Evolutionary conservation across 768 basidiomycete genomes (phyloP).

Genomic region (Leccinellum albellum): DNA sequence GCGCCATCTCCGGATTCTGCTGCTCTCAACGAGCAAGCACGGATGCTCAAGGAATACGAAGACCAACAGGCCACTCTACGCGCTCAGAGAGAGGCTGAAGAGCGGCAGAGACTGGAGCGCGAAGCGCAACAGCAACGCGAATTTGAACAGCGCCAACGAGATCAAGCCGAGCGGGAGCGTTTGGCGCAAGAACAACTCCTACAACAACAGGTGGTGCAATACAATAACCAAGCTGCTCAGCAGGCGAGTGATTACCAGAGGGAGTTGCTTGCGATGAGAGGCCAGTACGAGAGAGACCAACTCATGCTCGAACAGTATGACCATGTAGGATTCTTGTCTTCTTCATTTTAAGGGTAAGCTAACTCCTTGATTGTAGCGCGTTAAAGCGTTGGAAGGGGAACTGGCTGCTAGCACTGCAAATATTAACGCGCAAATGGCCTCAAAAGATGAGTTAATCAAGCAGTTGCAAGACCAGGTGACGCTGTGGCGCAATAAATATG

Average conservation of each 20-base stretch:
- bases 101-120: conserved; percentile 69
- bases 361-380: conserved; percentile 53
- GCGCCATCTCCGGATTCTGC: conserved; percentile 67
- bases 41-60: conserved; percentile 94
- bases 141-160: conserved; percentile 82
- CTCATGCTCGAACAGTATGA: conserved; percentile 98
- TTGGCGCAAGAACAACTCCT: conserved; percentile 85
- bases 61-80: conserved; percentile 89
- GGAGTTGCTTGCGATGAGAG: conserved; percentile 87
- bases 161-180: conserved; percentile 86
- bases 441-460: conserved; percentile 94
- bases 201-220: conserved; percentile 78
- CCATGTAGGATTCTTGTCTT: conserved; percentile 47
- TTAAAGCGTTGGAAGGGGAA: conserved; percentile 93
- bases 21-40: conserved; percentile 84
- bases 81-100: conserved; percentile 77
- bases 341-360: conserved; percentile 1
- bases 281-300: conserved; percentile 97
- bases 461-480: conserved; percentile 96
- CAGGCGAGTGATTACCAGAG: conserved; percentile 82
- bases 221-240: conserved; percentile 71
- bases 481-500: conserved; percentile 98
- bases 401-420: conserved; percentile 70
- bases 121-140: conserved; percentile 81
- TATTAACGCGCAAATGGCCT: conserved; percentile 77